These are phyloP conservation scores for Corymbia calophylla DNA, from an alignment of 441 rosid species.

Conservation along the genomic window DNA sequence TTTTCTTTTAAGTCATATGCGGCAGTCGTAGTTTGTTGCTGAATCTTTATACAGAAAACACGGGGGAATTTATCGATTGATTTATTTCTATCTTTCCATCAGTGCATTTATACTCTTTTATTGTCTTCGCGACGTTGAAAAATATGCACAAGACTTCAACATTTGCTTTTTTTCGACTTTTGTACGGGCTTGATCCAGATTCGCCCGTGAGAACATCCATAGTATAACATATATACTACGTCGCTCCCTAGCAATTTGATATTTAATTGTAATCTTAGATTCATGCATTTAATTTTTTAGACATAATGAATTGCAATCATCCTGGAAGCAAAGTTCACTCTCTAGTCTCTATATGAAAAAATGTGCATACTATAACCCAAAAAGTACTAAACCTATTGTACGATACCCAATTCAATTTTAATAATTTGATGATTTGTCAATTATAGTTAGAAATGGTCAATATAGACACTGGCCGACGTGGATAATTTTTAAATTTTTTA, in stretches of 20 bases:
- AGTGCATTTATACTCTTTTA: not conserved
- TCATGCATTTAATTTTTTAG: not conserved
- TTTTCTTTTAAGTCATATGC: not conserved
- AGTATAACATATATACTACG: not conserved
- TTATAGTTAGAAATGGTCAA: too few relatives aligned
- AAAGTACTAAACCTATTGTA: rapidly evolving
- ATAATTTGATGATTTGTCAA: rapidly evolving
- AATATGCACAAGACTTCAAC: not conserved
- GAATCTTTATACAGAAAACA: not conserved
- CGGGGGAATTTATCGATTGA: not conserved
- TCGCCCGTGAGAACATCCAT: not conserved
- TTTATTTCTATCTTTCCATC: not conserved
- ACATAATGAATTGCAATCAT: not conserved
- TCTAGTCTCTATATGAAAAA: not conserved
- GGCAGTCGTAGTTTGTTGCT: not conserved
- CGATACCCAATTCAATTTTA: not conserved
- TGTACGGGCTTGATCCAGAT: not conserved
- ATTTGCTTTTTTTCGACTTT: not conserved
- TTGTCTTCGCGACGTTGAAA: not conserved
- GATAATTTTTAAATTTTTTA: not conserved
- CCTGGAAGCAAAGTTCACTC: not conserved
- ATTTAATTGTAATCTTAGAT: not conserved
- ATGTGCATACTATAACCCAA: rapidly evolving
- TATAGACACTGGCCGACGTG: rapidly evolving
- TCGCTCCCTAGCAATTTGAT: not conserved